Conservation (phyloP, 495 filamentous ascomycete genomes). For the Trichoderma reesei region DNA sequence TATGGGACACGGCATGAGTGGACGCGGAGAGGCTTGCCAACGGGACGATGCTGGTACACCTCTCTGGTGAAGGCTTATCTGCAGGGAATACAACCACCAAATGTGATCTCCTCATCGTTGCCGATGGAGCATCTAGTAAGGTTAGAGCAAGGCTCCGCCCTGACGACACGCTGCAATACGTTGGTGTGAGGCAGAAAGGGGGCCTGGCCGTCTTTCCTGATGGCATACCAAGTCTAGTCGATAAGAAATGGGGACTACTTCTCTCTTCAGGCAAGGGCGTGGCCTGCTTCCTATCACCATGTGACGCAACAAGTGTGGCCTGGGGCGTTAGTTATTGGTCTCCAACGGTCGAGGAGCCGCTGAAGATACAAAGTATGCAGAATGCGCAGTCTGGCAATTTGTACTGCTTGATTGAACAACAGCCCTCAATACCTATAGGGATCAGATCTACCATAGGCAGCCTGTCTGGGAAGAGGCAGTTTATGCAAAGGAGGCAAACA, state of each 20-base stretch:
- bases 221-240: slow-evolving; percentile 19
- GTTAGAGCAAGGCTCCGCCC: slow-evolving; percentile 25
- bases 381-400: not conserved
- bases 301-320: slow-evolving; percentile 22
- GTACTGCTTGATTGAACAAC: too few species aligned
- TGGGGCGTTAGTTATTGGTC: slow-evolving; percentile 26
- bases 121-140: slow-evolving; percentile 31
- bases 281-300: slow-evolving; percentile 26
- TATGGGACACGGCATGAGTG: slow-evolving; percentile 19
- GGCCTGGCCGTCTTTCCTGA: slow-evolving; percentile 22
- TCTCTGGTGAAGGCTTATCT: not conserved
- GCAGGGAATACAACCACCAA: slow-evolving; percentile 16
- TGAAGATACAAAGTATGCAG: not conserved
- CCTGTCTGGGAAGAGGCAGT: not conserved
- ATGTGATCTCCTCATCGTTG: slow-evolving; percentile 29
- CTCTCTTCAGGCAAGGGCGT: slow-evolving; percentile 21
- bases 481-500: too few species aligned
- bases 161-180: slow-evolving; percentile 24
- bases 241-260: slow-evolving; percentile 24
- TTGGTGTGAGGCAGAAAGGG: slow-evolving; percentile 23
- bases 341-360: not conserved
- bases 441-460: not conserved
- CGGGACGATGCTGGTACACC: slow-evolving; percentile 17
- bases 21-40: slow-evolving; percentile 12
- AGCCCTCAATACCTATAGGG: too few species aligned